Base-by-base conservation (phyloP, 2,329 filamentous ascomycete genomes). In the Ophiobolus disseminans region DNA sequence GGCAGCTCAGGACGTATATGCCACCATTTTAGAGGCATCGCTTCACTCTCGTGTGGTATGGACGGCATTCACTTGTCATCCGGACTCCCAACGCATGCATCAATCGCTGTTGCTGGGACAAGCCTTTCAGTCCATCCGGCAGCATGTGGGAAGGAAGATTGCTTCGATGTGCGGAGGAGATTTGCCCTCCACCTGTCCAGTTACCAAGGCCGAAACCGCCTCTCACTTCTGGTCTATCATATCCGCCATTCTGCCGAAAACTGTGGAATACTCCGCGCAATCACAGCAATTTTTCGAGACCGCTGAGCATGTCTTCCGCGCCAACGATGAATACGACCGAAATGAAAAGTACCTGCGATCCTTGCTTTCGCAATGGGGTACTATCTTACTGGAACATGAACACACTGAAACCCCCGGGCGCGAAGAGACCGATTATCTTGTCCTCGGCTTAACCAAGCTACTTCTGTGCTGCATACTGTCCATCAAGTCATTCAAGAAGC, bases 381-480 rank as follows among this genome's bases (percentile, higher is more conserved):
- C 55, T 16, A 50, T 72, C 17, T 55, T 75, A n/a, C 43, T 73
- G 23, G 37, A 55, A 10, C 65, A 75, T 49, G 48, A 60, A 5
- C 71, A 74, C 20, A 41, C 62, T 22, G 70, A 72, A 45, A 54
- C 66, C 35, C 68, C 74, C 5, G 73, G 72, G 5, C 63, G 67
- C 8, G 66, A 71, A 14, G 63, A 73, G 17, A 53, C 56, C 6
- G 72, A 75, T 46, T 52, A 58, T 28, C 63, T 75, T 21, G 68
- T 76, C 11, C 39, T 70, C 13, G 74, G 74, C 1, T 67, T 79
- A 17, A 69, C 76, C 3, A 71, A 68, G 28, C 63, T 80, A 21
- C 60, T 80, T 13, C 55, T 62, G 9, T 70, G 59, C 39, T 73
- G 73, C 31, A 58, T 74, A 19, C 54, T 66, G n/a, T 75, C 70